A percentile compares a stretch with the other conserved stretches of the same genome.
These are phyloP conservation scores for Marchantia paleacea DNA, from an alignment of 225 moss, liverwort and hornwort species.

Conservation along the genomic window DNA sequence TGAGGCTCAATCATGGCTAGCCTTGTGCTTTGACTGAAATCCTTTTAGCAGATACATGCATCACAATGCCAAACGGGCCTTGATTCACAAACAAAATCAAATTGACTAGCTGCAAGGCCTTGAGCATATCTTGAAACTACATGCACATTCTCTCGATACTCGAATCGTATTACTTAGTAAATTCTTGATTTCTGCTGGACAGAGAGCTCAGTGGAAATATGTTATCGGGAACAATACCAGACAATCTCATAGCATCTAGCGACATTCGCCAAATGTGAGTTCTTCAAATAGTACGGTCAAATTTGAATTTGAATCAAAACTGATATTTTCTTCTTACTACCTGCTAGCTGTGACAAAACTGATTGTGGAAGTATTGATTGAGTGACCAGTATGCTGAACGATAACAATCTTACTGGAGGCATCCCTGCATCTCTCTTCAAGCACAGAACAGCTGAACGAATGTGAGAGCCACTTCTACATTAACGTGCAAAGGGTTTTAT, in stretches of 20 bases:
- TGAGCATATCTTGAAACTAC: too few species aligned
- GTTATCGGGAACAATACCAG: background rate
- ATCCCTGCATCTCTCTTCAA: slow-evolving; percentile 2
- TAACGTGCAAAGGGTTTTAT: too few species aligned
- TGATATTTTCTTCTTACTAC: background rate
- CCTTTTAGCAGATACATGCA: background rate
- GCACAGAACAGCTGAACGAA: background rate
- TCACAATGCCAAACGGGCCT: background rate
- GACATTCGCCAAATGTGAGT: background rate
- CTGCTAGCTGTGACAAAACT: background rate
- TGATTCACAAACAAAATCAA: too few species aligned
- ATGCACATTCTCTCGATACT: background rate
- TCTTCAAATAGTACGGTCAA: background rate
- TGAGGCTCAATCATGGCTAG: background rate
- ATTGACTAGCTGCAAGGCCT: background rate
- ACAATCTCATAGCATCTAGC: background rate
- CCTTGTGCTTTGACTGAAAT: too few species aligned
- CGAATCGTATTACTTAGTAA: background rate
- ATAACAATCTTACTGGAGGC: background rate
- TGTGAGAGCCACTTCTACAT: background rate
- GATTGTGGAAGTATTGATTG: background rate
- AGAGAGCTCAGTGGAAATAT: background rate
- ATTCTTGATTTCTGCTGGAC: background rate
- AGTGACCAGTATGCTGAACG: background rate
- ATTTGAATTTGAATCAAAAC: background rate